Evolutionary conservation across 1,284 basidiomycete species (phyloP).

Genomic region (Puccinia novopanici): DNA sequence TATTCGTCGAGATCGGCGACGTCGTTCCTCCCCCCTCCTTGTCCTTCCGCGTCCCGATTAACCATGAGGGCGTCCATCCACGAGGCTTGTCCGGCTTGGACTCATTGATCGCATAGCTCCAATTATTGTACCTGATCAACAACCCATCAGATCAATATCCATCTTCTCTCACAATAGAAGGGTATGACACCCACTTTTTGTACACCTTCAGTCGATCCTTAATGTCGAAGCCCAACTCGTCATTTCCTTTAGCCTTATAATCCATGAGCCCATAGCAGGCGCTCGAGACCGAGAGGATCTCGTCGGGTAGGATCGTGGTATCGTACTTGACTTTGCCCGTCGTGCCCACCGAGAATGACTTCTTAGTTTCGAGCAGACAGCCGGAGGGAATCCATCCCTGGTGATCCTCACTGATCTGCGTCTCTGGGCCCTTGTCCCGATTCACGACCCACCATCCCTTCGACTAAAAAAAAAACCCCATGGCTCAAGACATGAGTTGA

Average conservation of each 20-base stretch:
- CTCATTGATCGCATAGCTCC: conserved; percentile 70
- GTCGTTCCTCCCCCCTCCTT: background rate
- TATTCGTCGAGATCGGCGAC: background rate
- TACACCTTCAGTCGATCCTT: conserved; percentile 87
- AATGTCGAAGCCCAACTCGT: conserved; percentile 80
- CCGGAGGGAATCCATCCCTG: conserved; percentile 64
- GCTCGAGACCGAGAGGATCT: conserved; percentile 90
- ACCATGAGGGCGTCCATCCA: conserved; percentile 59
- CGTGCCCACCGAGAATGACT: conserved; percentile 65
- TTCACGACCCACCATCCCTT: conserved; percentile 99
- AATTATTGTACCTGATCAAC: conserved; percentile 93
- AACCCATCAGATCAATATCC: too few species aligned
- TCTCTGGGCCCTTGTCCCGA: conserved; percentile 70
- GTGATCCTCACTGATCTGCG: conserved; percentile 77
- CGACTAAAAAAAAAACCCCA: conserved; percentile 67
- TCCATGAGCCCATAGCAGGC: conserved; percentile 93
- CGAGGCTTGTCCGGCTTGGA: conserved; percentile 53
- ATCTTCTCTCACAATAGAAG: too few species aligned
- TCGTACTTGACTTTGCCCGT: conserved; percentile 54
- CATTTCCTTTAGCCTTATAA: conserved; percentile 78
- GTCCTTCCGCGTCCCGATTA: conserved; percentile 27
- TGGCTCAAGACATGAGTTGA: too few species aligned
- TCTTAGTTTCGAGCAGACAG: conserved; percentile 87
- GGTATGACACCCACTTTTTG: too few species aligned
- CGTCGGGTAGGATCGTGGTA: conserved; percentile 75